Evolutionary conservation across 2,329 filamentous ascomycete genomes (phyloP).

Genomic region (Grosmannia clavigera): DNA sequence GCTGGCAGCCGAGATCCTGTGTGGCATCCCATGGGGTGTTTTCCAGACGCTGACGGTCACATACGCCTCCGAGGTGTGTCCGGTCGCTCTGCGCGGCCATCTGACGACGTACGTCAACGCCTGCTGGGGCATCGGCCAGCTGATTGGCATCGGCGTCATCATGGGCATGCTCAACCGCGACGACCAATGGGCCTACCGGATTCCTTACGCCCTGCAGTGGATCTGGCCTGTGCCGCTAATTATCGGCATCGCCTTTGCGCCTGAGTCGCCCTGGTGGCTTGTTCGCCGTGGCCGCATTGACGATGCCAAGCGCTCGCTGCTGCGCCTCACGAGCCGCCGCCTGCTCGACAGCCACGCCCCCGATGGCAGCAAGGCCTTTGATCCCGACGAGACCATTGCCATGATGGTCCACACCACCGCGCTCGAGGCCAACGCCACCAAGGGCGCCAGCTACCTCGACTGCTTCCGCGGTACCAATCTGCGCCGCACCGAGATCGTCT

Average conservation of each 20-base stretch:
- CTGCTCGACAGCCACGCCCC: constrained; percentile 37
- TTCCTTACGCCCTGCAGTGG: constrained; percentile 65
- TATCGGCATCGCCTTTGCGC: constrained; percentile 54
- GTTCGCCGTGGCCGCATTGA: constrained; percentile 52
- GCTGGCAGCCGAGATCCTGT: constrained; percentile 49
- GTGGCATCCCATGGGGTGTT: constrained; percentile 37
- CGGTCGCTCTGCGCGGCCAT: constrained; percentile 57
- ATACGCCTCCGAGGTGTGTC: constrained; percentile 62
- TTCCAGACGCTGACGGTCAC: constrained; percentile 36
- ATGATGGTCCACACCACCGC: constrained; percentile 91
- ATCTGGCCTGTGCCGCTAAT: constrained; percentile 59
- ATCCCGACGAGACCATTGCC: constrained; percentile 71
- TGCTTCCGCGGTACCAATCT: constrained; percentile 73
- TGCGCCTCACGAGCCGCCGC: constrained; percentile 50
- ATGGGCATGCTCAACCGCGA: constrained; percentile 51
- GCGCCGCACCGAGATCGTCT: constrained; percentile 62
- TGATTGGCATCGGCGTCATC: constrained; percentile 63
- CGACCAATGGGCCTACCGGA: constrained; percentile 50
- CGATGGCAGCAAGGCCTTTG: constrained; percentile 38
- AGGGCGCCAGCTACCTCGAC: constrained; percentile 63
- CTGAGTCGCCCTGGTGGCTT: constrained; percentile 66
- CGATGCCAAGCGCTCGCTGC: constrained; percentile 53
- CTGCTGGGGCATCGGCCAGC: constrained; percentile 66
- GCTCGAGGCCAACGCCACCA: constrained; percentile 57
- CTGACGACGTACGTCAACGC: constrained; percentile 66